Evolutionary conservation across 768 basidiomycete genomes (phyloP).

Genomic region (Cantharellus anzutake): DNA sequence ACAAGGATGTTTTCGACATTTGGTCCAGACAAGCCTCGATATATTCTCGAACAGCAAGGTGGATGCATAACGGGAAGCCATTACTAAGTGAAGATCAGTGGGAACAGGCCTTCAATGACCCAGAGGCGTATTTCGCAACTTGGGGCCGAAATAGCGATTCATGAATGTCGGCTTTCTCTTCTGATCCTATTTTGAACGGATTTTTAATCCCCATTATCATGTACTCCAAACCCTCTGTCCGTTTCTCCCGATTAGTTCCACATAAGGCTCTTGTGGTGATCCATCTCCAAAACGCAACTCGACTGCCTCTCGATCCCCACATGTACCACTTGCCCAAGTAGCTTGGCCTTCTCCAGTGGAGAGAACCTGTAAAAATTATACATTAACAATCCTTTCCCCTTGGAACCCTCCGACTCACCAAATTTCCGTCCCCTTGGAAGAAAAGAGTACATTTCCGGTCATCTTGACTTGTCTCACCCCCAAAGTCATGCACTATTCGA

Average conservation of each 20-base stretch:
- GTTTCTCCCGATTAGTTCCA: neutral
- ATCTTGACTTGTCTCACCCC: slow-evolving; percentile 8
- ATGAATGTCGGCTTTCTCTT: too few species aligned
- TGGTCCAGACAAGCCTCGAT: neutral
- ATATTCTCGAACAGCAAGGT: neutral
- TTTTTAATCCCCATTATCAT: neutral
- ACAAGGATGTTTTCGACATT: neutral
- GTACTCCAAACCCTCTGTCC: neutral
- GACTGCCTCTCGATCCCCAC: neutral
- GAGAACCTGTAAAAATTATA: neutral
- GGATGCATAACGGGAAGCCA: neutral
- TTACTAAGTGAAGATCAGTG: neutral
- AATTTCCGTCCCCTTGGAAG: slow-evolving; percentile 13
- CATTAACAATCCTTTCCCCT: too few species aligned
- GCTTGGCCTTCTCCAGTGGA: neutral
- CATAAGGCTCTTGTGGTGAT: neutral
- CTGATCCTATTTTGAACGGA: too few species aligned
- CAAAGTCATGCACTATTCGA: slow-evolving; percentile 8
- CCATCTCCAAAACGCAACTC: neutral
- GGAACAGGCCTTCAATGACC: neutral
- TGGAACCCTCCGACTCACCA: slow-evolving; percentile 3
- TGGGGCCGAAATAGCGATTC: neutral
- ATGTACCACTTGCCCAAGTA: slow-evolving; percentile 1
- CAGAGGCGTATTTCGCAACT: neutral
- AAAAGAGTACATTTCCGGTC: slow-evolving; percentile 4